Base-by-base conservation (phyloP, 495 filamentous ascomycete species). In the Aspergillus asperescens region DNA sequence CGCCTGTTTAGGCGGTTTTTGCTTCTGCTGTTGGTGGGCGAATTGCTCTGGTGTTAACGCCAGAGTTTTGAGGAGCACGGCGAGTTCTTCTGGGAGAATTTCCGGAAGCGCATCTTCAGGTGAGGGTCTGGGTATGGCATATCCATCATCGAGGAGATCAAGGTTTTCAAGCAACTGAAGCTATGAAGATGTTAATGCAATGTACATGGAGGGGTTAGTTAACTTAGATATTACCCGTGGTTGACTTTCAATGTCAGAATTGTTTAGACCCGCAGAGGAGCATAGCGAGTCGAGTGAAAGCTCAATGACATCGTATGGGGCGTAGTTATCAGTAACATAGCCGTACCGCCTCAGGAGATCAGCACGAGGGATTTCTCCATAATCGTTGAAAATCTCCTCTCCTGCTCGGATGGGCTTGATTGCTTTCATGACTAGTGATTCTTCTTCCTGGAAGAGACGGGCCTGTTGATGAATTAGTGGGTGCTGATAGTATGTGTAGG, bases 321-420 rank as follows among this genome's bases (percentile, higher is more conserved):
- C 72, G 58, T 96, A 93, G 48, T 84, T 82, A 24, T 76, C 66
- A 1, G 89, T 94, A 10, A 92, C 82, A 57, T 95, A 97, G 6
- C 92, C 92, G 59, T 96, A 96, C 20, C 92, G 76, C 16, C 92
- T 79, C 16, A 97, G 78, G 16, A 96, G 70, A 63, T 96, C 91
- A 0, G 85, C 81, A 23, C 83, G 85, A 2, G 89, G 84, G 19
- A 95, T 79, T 27, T 87, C 82, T 7, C 91, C 92, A 62, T 95
- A 95, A 64, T 95, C 91, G 56, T 95, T 96, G 59, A 95, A 82
- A 16, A 96, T 82, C 62, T 95, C 88, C 46, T 88, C 81, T n/a
- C 85, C 86, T 5, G 76, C 73, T 7, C 60, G 60, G 56, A 96
- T 88, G 0, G 77, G 62, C 43, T 83, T 79, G 53, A 87, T 74